phyloP scores from a whole-genome alignment of 2,329 filamentous ascomycete species.

The Penicillium polonicum region DNA sequence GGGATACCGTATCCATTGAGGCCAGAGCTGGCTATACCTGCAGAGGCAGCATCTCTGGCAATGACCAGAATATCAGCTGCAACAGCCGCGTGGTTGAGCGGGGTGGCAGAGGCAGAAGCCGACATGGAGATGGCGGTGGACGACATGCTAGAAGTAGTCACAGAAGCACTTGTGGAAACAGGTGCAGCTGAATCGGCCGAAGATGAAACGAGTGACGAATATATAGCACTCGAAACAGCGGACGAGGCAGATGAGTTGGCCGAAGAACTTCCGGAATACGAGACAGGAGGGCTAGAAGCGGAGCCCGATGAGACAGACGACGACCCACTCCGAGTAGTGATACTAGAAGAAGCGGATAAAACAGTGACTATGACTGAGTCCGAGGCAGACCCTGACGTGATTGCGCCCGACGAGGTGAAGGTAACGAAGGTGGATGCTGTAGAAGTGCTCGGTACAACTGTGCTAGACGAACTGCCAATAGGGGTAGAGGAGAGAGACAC shows the following conservation, averaged over 20 bases:
- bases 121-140: slow-evolving; percentile 20
- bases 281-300: slow-evolving; percentile 4
- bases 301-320: slow-evolving; percentile 2
- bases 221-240: background rate
- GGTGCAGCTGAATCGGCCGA: background rate
- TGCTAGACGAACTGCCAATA: background rate
- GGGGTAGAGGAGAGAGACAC: background rate
- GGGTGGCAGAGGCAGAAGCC: slow-evolving; percentile 19
- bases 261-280: background rate
- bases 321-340: slow-evolving; percentile 1
- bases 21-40: slow-evolving; percentile 52
- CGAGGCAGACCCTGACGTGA: background rate
- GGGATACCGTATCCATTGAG: slow-evolving; percentile 63
- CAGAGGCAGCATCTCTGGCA: slow-evolving; percentile 52
- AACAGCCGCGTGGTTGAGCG: slow-evolving; percentile 24
- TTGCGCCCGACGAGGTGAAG: background rate
- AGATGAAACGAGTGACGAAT: background rate
- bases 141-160: slow-evolving; percentile 24
- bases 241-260: background rate
- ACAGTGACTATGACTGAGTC: slow-evolving; percentile 7
- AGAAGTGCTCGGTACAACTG: background rate
- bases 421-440: slow-evolving; percentile 17
- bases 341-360: slow-evolving; percentile 3
- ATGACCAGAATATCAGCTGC: slow-evolving; percentile 55
- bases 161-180: background rate